Evolutionary conservation across 2,329 filamentous ascomycete genomes (phyloP), one percentile per base, ranked within the genome.

Genomic region (Claviceps quebecensis): DNA sequence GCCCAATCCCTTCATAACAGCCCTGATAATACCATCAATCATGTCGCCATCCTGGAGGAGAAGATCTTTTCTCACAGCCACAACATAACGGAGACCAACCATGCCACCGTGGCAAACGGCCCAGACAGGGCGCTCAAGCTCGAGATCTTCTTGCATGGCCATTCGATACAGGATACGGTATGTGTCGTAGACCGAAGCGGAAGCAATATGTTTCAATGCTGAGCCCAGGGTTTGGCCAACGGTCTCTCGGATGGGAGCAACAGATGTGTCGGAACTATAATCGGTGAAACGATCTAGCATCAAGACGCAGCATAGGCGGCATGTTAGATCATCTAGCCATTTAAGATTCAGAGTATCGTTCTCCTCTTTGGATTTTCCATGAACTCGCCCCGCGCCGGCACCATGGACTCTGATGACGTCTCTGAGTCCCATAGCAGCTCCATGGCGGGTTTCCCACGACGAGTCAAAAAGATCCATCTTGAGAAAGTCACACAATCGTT

Each of bases 211-310:
- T 57, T 87, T 88, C 50, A 98, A 72, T 14, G 94, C 80, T 13
- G 91, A 88, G 59, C 91, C 94, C 14, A 98, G 74, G 2, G 90
- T 91, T 68, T 98, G 93, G 45, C 93, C 93, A 41, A 95, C 87
- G 0, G 90, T 95, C 70, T 98, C 93, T 57, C 93, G 78, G 56
- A 98, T 96, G 0, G 93, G 93, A 0, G 93, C 93, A 41, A 98
- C 89, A 1, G 94, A 95, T 50, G 88, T 98, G 66, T 98, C 93
- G 5, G 90, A 95, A 53, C 94, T 93, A 69, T 96, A 98, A 63
- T 98, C 93, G 52, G 90, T 94, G 63, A 98, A 98, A 50, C 90
- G 83, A 69, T 98, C 93, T 16, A 98, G 81, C 83, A 98, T 96
- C 60, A 98, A 84, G 49, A 98, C 90, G 64, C 87, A 95, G 66